Percentiles rank a stretch among this genome's conserved stretches.
phyloP scores from a whole-genome alignment of 2,329 filamentous ascomycete species.

The Botrytis aclada region DNA sequence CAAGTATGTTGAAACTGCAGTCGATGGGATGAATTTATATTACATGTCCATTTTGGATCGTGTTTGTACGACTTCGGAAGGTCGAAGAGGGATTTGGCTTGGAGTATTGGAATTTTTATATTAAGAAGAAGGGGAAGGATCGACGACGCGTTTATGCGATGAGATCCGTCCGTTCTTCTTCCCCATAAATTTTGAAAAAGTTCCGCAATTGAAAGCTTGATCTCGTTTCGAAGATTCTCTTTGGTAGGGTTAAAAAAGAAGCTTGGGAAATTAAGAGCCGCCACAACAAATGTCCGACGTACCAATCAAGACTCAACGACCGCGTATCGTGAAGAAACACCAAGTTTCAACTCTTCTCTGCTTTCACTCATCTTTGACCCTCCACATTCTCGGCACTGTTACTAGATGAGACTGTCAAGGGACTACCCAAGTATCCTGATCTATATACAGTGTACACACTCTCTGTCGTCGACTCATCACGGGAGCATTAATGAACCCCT shows the following conservation, averaged over 20 bases:
- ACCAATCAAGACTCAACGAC: conserved; percentile 7
- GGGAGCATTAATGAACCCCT: neutral
- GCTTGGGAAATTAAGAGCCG: conserved; percentile 6
- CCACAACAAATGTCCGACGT: conserved; percentile 12
- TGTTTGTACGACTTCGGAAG: neutral
- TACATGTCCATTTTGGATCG: neutral
- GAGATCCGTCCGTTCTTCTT: neutral
- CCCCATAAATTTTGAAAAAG: neutral
- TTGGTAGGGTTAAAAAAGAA: neutral
- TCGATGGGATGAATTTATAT: neutral
- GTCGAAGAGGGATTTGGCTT: neutral
- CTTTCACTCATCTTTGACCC: neutral
- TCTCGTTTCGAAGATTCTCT: conserved; percentile 7
- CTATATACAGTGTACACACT: neutral
- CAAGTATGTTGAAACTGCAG: neutral
- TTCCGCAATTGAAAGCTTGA: conserved; percentile 9
- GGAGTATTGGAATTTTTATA: neutral
- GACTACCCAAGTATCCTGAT: neutral
- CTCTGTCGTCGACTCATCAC: neutral
- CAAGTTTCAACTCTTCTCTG: conserved; percentile 11
- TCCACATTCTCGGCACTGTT: conserved; percentile 7
- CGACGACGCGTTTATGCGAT: neutral
- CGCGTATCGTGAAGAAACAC: neutral
- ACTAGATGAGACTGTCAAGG: neutral
- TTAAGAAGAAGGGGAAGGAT: conserved; percentile 6